Percentiles rank a stretch among this genome's conserved stretches.
These are phyloP conservation scores for Aspergillus oerlinghausenensis DNA, from an alignment of 2,329 filamentous ascomycete genomes.

Conservation along the genomic window DNA sequence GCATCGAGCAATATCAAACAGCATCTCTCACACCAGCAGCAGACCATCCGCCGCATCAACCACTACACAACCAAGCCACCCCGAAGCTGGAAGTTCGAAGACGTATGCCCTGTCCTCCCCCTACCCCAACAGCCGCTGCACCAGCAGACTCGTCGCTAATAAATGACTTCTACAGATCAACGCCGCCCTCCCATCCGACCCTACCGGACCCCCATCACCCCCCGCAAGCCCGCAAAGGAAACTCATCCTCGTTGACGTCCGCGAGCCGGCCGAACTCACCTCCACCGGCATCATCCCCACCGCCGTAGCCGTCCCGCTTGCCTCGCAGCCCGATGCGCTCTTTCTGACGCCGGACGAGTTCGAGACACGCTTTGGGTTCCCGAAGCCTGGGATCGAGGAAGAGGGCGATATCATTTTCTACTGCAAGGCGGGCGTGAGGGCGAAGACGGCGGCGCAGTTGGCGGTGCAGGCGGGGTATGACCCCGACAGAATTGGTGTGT, in stretches of 20 bases:
- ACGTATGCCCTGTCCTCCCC: constrained; percentile 20
- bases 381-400: constrained; percentile 58
- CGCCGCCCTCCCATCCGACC: constrained; percentile 25
- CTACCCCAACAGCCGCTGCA: background rate
- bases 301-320: constrained; percentile 77
- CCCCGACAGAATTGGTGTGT: constrained; percentile 54
- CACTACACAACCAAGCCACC: background rate
- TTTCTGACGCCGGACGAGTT: constrained; percentile 75
- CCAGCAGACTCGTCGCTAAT: background rate
- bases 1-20: background rate
- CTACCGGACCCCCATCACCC: constrained; percentile 6
- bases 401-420: constrained; percentile 66
- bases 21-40: background rate
- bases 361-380: constrained; percentile 73
- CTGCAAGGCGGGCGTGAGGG: constrained; percentile 86
- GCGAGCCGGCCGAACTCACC: constrained; percentile 44
- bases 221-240: constrained; percentile 23
- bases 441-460: constrained; percentile 68
- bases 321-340: constrained; percentile 71
- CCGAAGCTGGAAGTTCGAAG: constrained; percentile 33
- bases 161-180: constrained; percentile 28
- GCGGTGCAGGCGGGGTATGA: constrained; percentile 73
- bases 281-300: constrained; percentile 62
- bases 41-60: constrained; percentile 19
- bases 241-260: constrained; percentile 43